A percentile compares a stretch with the other conserved stretches of the same genome.
Evolutionary conservation across 1,284 basidiomycete species (phyloP).

Genomic region (Cryptococcus sp.): DNA sequence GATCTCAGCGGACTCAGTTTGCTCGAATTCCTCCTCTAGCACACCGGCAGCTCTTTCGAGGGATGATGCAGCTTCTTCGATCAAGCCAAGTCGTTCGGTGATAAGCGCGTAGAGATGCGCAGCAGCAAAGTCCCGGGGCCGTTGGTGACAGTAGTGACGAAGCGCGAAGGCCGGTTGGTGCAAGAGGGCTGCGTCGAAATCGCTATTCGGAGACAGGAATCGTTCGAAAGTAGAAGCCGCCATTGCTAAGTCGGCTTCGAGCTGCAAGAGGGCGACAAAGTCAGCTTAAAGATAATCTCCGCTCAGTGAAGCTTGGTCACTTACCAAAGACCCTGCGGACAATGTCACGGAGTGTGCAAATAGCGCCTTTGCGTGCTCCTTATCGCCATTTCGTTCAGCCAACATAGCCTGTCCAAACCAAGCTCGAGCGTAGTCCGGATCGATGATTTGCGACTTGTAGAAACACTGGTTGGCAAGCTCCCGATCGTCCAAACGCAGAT

Average conservation of each 20-base stretch:
- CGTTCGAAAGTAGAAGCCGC: slow-evolving; percentile 65
- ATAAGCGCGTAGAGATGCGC: slow-evolving; percentile 84
- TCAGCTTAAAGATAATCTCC: background rate
- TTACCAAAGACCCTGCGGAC: slow-evolving; percentile 65
- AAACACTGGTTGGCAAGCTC: slow-evolving; percentile 87
- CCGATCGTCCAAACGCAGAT: slow-evolving; percentile 75
- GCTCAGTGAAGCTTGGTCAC: slow-evolving; percentile 34
- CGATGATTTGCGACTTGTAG: slow-evolving; percentile 81
- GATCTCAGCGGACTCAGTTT: slow-evolving; percentile 71
- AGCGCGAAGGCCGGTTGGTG: slow-evolving; percentile 74
- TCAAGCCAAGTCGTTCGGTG: slow-evolving; percentile 78
- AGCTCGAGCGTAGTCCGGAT: slow-evolving; percentile 85
- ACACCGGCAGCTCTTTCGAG: slow-evolving; percentile 63
- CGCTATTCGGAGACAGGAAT: slow-evolving; percentile 38
- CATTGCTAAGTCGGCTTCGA: slow-evolving; percentile 81
- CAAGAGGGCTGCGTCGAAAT: slow-evolving; percentile 53
- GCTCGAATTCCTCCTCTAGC: slow-evolving; percentile 85
- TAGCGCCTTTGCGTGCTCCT: slow-evolving; percentile 67
- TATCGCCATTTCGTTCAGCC: slow-evolving; percentile 65
- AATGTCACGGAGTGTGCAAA: slow-evolving; percentile 81
- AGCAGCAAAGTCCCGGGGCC: slow-evolving; percentile 70
- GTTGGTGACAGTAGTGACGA: slow-evolving; percentile 69
- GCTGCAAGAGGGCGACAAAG: slow-evolving; percentile 54
- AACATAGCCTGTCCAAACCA: slow-evolving; percentile 93
- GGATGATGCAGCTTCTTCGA: slow-evolving; percentile 65